Evolutionary conservation across 495 filamentous ascomycete species (phyloP), one percentile per base, ranked within the genome.

Genomic region (Aspergillus sclerotioniger): DNA sequence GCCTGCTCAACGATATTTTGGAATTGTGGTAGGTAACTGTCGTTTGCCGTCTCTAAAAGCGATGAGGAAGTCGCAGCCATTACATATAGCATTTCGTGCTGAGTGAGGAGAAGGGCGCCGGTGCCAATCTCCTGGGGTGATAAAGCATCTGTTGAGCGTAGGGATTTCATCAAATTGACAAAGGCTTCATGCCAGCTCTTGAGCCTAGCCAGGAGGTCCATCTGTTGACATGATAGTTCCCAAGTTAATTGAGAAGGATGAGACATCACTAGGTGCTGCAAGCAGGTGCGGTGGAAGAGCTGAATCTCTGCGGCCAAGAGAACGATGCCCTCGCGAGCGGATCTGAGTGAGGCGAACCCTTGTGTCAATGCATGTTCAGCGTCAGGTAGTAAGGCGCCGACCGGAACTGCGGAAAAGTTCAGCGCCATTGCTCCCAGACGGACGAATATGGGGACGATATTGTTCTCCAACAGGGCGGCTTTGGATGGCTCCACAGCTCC

Each of bases 381-480:
- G 13, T 60, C 58, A 13, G 13, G 25, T 21, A 67, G 33, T 6
- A 75, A 54, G 20, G 37, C 28, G 13, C 41, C 44, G 25, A 63
- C 39, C 3, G 60, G 60, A 19, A 37, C 17, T n/a, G 53, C 37
- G 31, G 60, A 41, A 25, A 39, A 46, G 9, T 37, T 28, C 13
- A 67, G 44, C 43, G 62, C 57, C 10, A 67, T 25, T 45, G 58
- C 32, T 17, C 67, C 71, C n/a, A 78, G 53, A 6, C 71, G 72
- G 25, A 71, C 51, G 28, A 76, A 76, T 9, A 76, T 68, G 0
- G 75, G 75, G 16, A 76, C 63, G 20, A 78, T 69, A 4, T 65
- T 71, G 28, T 72, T 67, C 12, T 68, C 58, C 7, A 77, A 32
- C 41, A 71, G 49, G 7, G 55, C 52, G 12, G 62, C 52, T 12